Conservation (phyloP, 169 alveolate species). For the Plasmodium gonderi region DNA sequence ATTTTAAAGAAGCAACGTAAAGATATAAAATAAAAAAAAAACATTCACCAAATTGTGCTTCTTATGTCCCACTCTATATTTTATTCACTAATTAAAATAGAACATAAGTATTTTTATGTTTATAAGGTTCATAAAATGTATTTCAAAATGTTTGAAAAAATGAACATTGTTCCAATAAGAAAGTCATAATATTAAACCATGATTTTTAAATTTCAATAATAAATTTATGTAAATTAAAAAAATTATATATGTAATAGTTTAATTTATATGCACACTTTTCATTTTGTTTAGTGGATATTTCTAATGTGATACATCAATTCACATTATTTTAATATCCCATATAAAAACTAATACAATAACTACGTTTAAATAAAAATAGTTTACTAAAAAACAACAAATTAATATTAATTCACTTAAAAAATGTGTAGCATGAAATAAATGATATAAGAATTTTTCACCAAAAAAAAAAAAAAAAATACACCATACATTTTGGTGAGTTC, state of each 20-base stretch:
- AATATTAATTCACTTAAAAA: not conserved
- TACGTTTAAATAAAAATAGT: not conserved
- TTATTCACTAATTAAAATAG: too few species aligned
- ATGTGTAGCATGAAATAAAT: not conserved
- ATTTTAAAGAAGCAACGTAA: too few species aligned
- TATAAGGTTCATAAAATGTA: too few species aligned
- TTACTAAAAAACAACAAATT: not conserved
- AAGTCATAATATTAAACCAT: not conserved
- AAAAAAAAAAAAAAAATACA: not conserved
- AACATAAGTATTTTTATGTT: too few species aligned
- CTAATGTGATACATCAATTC: not conserved
- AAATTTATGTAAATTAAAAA: not conserved
- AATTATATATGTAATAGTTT: not conserved
- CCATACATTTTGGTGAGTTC: not conserved
- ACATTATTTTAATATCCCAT: not conserved
- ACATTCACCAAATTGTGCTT: too few species aligned
- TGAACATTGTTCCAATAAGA: not conserved
- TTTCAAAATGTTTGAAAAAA: too few species aligned
- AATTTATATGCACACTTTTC: not conserved
- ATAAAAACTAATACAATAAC: not conserved
- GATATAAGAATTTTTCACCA: not conserved
- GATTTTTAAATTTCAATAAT: not conserved
- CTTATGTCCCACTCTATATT: too few species aligned
- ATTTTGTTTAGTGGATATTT: not conserved
- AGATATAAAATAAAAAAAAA: too few species aligned